Evolutionary conservation across 179 eudicot species (phyloP).

Genomic region (Silene noctiflora): DNA sequence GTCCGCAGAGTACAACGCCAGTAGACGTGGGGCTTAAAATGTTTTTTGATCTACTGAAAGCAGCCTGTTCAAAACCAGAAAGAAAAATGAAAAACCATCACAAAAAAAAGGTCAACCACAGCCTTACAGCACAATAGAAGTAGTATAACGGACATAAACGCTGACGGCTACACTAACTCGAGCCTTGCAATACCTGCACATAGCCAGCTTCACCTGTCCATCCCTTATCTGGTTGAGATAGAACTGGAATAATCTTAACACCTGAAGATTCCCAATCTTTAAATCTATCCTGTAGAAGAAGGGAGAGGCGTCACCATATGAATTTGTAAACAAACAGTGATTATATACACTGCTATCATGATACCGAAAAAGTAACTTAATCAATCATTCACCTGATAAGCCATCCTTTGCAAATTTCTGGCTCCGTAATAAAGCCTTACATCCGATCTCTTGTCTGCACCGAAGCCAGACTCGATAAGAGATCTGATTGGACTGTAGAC

Average conservation of each 20-base stretch:
- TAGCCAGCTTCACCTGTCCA: slow-evolving; percentile 90
- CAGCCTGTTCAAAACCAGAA: slow-evolving; percentile 51
- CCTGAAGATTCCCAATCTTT: slow-evolving; percentile 89
- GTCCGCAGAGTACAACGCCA: slow-evolving; percentile 85
- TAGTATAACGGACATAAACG: not conserved
- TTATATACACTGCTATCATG: not conserved
- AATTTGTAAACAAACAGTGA: not conserved
- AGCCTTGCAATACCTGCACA: slow-evolving; percentile 58
- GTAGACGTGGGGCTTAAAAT: slow-evolving; percentile 53
- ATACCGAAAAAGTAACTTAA: not conserved
- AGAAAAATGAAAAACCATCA: not conserved
- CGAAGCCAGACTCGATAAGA: slow-evolving; percentile 79
- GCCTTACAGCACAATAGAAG: not conserved
- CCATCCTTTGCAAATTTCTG: slow-evolving; percentile 87
- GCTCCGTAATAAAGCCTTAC: slow-evolving; percentile 96
- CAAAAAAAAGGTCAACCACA: not conserved
- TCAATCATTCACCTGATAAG: slow-evolving; percentile 73
- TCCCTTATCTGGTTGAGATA: slow-evolving; percentile 74
- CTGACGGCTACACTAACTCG: not conserved
- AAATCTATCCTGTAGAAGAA: slow-evolving; percentile 63
- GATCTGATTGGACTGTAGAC: slow-evolving; percentile 83
- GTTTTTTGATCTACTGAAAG: slow-evolving; percentile 66
- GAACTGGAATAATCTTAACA: slow-evolving; percentile 71
- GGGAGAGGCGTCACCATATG: not conserved
- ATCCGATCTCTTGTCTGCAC: slow-evolving; percentile 74